Evolutionary conservation across 306 rosid genomes (phyloP).

Genomic region (Quercus ilex): DNA sequence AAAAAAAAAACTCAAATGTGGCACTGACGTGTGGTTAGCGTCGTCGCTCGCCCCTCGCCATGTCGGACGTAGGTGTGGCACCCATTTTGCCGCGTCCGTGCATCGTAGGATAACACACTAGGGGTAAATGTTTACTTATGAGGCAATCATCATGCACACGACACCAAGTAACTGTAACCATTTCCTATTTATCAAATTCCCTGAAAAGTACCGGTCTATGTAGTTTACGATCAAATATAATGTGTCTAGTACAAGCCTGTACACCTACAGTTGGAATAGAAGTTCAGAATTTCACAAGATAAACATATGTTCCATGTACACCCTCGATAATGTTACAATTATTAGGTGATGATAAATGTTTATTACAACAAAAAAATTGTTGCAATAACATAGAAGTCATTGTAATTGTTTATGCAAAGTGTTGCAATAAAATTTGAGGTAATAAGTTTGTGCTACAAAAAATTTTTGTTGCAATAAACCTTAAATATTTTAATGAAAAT

Average conservation of each 20-base stretch:
- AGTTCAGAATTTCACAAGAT: constrained; percentile 17
- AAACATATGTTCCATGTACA: not conserved
- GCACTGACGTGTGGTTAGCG: no score
- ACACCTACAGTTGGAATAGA: constrained; percentile 54
- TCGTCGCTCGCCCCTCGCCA: no score
- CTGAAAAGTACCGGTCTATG: constrained; percentile 88
- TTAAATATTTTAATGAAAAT: no score
- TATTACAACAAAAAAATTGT: no score
- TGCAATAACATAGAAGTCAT: no score
- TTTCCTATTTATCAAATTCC: constrained; percentile 82
- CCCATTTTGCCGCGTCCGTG: no score
- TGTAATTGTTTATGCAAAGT: no score
- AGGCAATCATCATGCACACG: constrained; percentile 98
- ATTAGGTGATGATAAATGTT: not conserved
- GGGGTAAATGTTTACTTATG: constrained; percentile 46
- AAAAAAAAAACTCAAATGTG: not conserved
- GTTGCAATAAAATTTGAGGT: no score
- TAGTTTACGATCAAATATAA: constrained; percentile 88
- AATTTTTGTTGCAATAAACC: no score
- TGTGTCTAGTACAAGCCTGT: constrained; percentile 91
- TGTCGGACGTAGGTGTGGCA: no score
- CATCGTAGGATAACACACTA: not conserved
- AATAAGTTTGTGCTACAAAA: no score
- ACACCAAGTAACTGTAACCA: constrained; percentile 84
- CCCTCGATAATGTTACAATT: not conserved